phyloP scores from a whole-genome alignment of 345 rosid species.

The Eucalyptus leucophloia region DNA sequence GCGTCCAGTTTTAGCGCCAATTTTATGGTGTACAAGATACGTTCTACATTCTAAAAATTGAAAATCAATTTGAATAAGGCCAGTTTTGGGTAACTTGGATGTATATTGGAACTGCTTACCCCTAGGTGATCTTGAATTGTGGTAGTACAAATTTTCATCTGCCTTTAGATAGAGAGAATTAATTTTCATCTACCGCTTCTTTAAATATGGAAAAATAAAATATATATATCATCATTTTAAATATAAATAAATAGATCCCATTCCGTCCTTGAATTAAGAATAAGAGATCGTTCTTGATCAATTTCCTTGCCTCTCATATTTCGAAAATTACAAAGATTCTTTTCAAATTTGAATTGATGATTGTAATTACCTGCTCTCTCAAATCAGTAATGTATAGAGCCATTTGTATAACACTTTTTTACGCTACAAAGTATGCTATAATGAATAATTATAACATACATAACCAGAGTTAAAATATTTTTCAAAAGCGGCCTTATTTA shows the following conservation, averaged over 20 bases:
- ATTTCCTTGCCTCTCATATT: not conserved
- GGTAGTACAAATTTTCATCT: not conserved
- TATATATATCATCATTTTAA: not conserved
- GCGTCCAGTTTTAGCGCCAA: not conserved
- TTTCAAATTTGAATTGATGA: not conserved
- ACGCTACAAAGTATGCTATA: not conserved
- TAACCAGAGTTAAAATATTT: not conserved
- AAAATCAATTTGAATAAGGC: not conserved
- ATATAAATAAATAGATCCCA: not conserved
- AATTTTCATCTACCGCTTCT: not conserved
- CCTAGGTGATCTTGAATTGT: not conserved
- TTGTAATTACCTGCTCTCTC: not conserved
- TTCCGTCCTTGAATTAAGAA: not conserved
- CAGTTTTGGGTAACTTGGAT: not conserved
- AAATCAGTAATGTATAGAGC: not conserved
- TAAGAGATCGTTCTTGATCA: not conserved
- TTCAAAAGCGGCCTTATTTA: not conserved
- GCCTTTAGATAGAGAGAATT: not conserved
- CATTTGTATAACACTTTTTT: not conserved
- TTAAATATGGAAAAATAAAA: not conserved
- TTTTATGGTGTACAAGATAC: not conserved
- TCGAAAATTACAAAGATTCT: not conserved
- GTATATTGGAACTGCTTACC: not conserved
- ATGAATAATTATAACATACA: not conserved
- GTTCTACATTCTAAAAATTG: not conserved